Conservation (phyloP, 2,329 filamentous ascomycete species). For the Claviceps sp. region DNA sequence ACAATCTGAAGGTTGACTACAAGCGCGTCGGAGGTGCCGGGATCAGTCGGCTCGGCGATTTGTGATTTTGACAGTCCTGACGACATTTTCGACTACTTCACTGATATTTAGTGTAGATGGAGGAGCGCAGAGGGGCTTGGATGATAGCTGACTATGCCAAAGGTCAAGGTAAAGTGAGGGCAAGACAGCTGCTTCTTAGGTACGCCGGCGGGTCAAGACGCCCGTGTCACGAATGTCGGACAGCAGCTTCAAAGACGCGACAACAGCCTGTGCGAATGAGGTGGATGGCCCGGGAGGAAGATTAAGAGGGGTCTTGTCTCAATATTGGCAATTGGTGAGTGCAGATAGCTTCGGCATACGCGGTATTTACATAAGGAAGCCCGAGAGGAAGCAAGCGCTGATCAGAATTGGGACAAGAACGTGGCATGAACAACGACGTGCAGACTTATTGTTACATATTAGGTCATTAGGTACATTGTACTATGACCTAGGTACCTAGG, state of each 20-base stretch:
- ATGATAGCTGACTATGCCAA: background rate
- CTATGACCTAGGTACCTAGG: background rate
- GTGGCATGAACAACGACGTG: background rate
- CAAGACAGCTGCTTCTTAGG: background rate
- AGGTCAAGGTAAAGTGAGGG: background rate
- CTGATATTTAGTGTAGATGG: background rate
- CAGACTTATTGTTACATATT: no score
- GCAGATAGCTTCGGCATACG: background rate
- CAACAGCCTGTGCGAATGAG: background rate
- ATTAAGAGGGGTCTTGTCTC: background rate
- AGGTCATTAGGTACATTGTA: no score
- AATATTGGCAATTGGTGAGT: background rate
- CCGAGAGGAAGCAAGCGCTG: background rate
- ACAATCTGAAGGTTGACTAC: conserved; percentile 44
- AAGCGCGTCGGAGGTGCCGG: conserved; percentile 18
- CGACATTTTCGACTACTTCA: conserved; percentile 22
- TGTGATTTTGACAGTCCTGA: conserved; percentile 19
- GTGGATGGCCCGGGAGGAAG: no score
- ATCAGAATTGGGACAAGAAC: background rate
- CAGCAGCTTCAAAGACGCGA: background rate
- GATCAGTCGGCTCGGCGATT: conserved; percentile 10
- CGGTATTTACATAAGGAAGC: background rate
- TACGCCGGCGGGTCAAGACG: background rate
- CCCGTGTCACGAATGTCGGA: background rate
- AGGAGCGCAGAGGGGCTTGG: background rate